Percentiles rank a stretch among this genome's conserved stretches.
Evolutionary conservation across 2,329 filamentous ascomycete species (phyloP).

Genomic region (Trichothecium roseum): DNA sequence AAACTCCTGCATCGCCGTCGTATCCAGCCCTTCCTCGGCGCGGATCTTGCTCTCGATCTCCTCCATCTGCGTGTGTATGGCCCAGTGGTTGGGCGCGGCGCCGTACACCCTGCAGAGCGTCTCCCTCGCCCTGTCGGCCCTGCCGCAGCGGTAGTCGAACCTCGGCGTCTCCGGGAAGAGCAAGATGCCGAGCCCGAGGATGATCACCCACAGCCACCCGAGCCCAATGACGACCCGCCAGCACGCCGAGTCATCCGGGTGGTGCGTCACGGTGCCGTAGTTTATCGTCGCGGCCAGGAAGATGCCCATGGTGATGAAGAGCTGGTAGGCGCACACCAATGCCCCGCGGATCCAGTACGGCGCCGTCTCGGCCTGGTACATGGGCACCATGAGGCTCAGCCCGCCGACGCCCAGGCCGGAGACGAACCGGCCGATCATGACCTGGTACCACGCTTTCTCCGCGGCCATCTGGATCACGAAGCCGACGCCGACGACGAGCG

Average conservation of each 20-base stretch:
- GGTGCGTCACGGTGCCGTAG: conserved; percentile 45
- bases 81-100: conserved; percentile 27
- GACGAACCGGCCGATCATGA: conserved; percentile 54
- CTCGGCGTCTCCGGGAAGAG: conserved; percentile 42
- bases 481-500: conserved; percentile 50
- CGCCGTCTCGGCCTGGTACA: conserved; percentile 64
- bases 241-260: conserved; percentile 31
- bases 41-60: conserved; percentile 44
- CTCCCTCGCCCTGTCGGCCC: conserved; percentile 31
- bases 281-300: conserved; percentile 50
- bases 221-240: conserved; percentile 53
- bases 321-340: conserved; percentile 57
- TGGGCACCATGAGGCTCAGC: conserved; percentile 54
- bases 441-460: conserved; percentile 46
- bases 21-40: conserved; percentile 30
- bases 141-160: conserved; percentile 37
- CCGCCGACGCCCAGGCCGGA: conserved; percentile 59
- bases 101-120: conserved; percentile 40
- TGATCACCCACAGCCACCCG: conserved; percentile 38
- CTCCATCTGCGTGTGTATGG: conserved; percentile 36
- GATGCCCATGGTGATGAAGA: conserved; percentile 64
- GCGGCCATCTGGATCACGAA: conserved; percentile 59
- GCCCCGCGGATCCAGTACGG: conserved; percentile 57
- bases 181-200: conserved; percentile 37
- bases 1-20: conserved; percentile 33